Conservation (phyloP, 148 eudicot species). For the Camellia sinensis region DNA sequence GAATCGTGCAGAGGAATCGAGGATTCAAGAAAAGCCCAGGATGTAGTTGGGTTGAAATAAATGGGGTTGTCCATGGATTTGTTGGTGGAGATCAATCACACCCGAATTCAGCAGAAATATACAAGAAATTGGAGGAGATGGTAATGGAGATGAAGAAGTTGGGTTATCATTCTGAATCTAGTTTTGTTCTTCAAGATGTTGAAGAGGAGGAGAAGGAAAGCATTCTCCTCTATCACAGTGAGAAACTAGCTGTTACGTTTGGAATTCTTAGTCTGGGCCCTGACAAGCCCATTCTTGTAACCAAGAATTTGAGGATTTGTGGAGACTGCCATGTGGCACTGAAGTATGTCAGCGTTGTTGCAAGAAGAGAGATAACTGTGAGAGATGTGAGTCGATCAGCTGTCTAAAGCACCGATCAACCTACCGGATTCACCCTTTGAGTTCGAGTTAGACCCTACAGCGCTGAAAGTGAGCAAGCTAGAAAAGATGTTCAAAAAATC, state of each 20-base stretch:
- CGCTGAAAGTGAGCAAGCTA: too few relatives aligned
- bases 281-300: constrained; percentile 56
- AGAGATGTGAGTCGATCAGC: constrained; percentile 75
- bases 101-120: constrained; percentile 51
- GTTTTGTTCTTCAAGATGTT: constrained; percentile 84
- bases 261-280: constrained; percentile 53
- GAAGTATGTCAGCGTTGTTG: constrained; percentile 54
- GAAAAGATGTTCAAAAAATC: too few relatives aligned
- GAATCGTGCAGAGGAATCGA: constrained; percentile 53
- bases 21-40: constrained; percentile 87
- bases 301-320: constrained; percentile 87
- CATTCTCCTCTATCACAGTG: constrained; percentile 82
- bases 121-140: constrained; percentile 57
- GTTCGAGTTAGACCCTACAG: too few relatives aligned
- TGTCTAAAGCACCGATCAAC: too few relatives aligned
- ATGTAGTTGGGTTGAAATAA: constrained; percentile 87
- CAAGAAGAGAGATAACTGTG: constrained; percentile 72
- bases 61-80: constrained; percentile 65
- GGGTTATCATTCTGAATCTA: constrained; percentile 59
- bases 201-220: constrained; percentile 92
- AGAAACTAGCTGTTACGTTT: constrained; percentile 84
- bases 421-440: too few relatives aligned
- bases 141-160: constrained; percentile 50
- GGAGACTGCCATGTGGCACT: constrained; percentile 83
- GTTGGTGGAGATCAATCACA: constrained; percentile 78